These are phyloP conservation scores for Acmispon strigosus DNA, from an alignment of 306 rosid species.

Conservation along the genomic window DNA sequence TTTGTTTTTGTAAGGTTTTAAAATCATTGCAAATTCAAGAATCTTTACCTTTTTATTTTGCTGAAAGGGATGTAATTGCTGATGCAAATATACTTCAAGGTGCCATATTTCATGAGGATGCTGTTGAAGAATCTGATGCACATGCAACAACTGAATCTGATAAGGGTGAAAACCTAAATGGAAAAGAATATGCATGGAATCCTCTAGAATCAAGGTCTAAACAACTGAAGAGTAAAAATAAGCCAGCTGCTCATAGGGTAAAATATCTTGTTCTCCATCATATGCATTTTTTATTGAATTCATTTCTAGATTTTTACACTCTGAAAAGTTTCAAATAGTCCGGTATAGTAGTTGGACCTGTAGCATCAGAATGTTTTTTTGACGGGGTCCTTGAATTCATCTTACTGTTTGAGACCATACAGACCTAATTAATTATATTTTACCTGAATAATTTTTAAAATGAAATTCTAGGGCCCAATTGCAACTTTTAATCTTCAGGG, in stretches of 20 bases:
- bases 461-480: neutral
- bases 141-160: slow-evolving; percentile 28
- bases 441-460: neutral
- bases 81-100: slow-evolving; percentile 98
- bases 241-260: slow-evolving; percentile 97
- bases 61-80: slow-evolving; percentile 79
- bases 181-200: slow-evolving; percentile 61
- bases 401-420: neutral
- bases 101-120: slow-evolving; percentile 93
- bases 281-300: neutral
- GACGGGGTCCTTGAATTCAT: neutral
- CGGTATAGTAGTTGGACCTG: neutral
- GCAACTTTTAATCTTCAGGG: neutral
- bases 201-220: slow-evolving; percentile 67
- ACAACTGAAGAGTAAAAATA: slow-evolving; percentile 49
- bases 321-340: neutral
- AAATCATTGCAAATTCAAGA: slow-evolving; percentile 14
- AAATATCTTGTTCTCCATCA: neutral
- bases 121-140: slow-evolving; percentile 43
- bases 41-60: slow-evolving; percentile 27
- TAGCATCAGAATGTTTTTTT: neutral
- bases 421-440: neutral
- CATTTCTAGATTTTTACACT: neutral
- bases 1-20: slow-evolving; percentile 5
- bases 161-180: slow-evolving; percentile 42